Evolutionary conservation across 2,329 filamentous ascomycete species (phyloP).

Genomic region (Phoma sp.): DNA sequence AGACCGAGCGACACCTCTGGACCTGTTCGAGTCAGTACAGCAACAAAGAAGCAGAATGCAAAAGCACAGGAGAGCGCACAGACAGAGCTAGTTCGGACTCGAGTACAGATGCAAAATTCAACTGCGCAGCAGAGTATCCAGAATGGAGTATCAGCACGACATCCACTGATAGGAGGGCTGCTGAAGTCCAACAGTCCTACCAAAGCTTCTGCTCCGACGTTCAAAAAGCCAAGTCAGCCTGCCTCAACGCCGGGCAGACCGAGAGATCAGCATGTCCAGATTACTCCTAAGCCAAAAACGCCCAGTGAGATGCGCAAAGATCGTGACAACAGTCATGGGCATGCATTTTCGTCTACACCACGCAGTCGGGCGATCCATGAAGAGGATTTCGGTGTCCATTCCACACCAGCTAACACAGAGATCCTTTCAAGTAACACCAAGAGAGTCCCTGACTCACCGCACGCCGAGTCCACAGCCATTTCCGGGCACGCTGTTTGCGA

Average conservation of each 20-base stretch:
- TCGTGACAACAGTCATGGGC: not conserved
- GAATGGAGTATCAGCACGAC: constrained; percentile 8
- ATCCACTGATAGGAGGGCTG: constrained; percentile 24
- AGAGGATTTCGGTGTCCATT: constrained; percentile 7
- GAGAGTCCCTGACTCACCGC: constrained; percentile 52
- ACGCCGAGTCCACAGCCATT: constrained; percentile 49
- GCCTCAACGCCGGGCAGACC: constrained; percentile 26
- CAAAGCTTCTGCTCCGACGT: constrained; percentile 7
- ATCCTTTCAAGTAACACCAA: constrained; percentile 53
- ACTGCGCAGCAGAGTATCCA: not conserved
- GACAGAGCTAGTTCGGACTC: not conserved
- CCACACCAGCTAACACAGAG: constrained; percentile 18
- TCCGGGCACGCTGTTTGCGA: constrained; percentile 45
- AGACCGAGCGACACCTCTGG: not conserved
- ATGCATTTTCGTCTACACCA: constrained; percentile 24
- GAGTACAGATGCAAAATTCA: constrained; percentile 1
- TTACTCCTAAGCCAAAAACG: constrained; percentile 13
- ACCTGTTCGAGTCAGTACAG: not conserved
- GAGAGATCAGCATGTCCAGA: constrained; percentile 5
- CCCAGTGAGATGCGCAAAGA: constrained; percentile 9
- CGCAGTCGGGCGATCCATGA: constrained; percentile 5
- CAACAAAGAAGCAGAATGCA: not conserved
- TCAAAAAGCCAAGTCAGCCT: constrained; percentile 28
- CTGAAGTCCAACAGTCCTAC: constrained; percentile 15
- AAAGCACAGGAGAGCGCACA: not conserved